A percentile compares a stretch with the other conserved stretches of the same genome.
Evolutionary conservation across 2,329 filamentous ascomycete genomes (phyloP).

Genomic region (Penicillium verrucosum): DNA sequence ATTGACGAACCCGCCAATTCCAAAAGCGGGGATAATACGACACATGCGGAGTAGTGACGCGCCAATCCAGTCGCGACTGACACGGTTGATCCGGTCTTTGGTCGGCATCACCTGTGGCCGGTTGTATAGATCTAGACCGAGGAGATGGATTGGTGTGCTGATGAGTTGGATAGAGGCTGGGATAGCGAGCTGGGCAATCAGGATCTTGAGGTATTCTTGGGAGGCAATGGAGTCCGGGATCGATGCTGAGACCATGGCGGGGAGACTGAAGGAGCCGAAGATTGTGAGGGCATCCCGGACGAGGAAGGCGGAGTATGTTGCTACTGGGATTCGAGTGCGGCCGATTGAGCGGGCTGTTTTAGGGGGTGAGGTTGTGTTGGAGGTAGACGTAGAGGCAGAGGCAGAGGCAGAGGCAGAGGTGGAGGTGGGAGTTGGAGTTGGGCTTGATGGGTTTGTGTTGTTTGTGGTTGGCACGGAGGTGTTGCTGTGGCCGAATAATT

Average conservation of each 20-base stretch:
- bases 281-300: conserved; percentile 79
- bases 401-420: background rate
- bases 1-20: conserved; percentile 82
- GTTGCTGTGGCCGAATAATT: conserved; percentile 57
- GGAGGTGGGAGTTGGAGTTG: background rate
- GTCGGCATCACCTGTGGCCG: conserved; percentile 49
- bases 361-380: conserved; percentile 14
- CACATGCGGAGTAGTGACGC: conserved; percentile 73
- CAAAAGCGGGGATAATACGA: conserved; percentile 82
- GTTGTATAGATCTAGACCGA: conserved; percentile 83
- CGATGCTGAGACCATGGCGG: conserved; percentile 47
- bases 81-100: conserved; percentile 57
- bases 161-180: conserved; percentile 74
- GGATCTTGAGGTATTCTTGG: conserved; percentile 81
- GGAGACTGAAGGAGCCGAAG: conserved; percentile 50
- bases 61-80: conserved; percentile 70
- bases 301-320: conserved; percentile 61
- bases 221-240: conserved; percentile 67
- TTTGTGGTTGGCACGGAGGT: conserved; percentile 7
- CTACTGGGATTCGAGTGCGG: conserved; percentile 47
- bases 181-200: conserved; percentile 74
- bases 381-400: conserved; percentile 2
- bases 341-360: conserved; percentile 27
- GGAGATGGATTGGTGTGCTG: conserved; percentile 76
- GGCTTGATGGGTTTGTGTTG: conserved; percentile 3